phyloP scores from a whole-genome alignment of 2,329 filamentous ascomycete genomes.

The Phialocephala subalpina region DNA sequence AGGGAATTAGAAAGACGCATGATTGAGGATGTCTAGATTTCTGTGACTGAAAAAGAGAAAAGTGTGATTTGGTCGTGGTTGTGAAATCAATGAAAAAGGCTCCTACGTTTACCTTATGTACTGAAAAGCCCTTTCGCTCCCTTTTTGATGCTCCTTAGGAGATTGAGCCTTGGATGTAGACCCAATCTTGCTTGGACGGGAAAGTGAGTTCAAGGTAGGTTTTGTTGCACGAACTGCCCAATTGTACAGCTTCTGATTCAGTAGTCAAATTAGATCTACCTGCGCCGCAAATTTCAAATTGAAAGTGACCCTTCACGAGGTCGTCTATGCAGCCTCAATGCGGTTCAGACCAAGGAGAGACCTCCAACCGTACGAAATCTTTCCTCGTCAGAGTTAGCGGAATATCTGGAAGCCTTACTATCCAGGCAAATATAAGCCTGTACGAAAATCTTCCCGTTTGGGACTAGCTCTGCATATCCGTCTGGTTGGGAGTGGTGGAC shows the following conservation, averaged over 20 bases:
- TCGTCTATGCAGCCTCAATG: too few species aligned
- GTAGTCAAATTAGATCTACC: too few species aligned
- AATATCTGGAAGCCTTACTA: not conserved
- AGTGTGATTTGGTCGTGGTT: not conserved
- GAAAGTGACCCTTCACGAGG: too few species aligned
- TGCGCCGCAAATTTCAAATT: too few species aligned
- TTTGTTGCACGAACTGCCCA: too few species aligned
- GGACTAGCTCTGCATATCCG: not conserved
- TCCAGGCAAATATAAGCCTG: not conserved
- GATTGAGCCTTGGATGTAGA: too few species aligned
- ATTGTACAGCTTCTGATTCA: too few species aligned
- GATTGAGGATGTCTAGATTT: not conserved
- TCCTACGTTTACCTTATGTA: too few species aligned
- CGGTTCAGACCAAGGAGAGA: not conserved
- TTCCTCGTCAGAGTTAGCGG: not conserved
- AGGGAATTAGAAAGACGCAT: not conserved
- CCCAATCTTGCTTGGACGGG: too few species aligned
- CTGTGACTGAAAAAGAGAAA: not conserved
- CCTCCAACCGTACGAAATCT: not conserved
- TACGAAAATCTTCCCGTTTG: constrained; percentile 3
- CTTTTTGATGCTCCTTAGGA: too few species aligned
- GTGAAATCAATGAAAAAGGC: not conserved
- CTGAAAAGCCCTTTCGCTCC: too few species aligned
- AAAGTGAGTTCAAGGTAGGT: too few species aligned
- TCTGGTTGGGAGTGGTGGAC: not conserved